A percentile compares a stretch with the other conserved stretches of the same genome.
phyloP scores from a whole-genome alignment of 306 rosid species.

The Urtica urens region DNA sequence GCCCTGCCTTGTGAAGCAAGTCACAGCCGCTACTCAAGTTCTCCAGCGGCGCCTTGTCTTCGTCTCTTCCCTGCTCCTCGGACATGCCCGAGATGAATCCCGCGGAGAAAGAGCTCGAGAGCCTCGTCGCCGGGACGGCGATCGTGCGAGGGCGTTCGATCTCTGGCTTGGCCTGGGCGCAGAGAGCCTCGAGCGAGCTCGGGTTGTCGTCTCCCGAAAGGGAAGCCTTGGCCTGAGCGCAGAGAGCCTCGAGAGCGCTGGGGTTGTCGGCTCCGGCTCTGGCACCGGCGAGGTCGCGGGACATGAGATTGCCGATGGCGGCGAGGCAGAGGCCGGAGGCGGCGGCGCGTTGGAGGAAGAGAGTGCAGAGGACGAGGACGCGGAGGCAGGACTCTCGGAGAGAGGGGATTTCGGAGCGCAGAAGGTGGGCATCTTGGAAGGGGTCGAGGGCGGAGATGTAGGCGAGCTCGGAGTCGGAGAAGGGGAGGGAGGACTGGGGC shows the following conservation, averaged over 20 bases:
- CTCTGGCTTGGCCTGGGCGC: constrained; percentile 12
- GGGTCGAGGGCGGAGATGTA: constrained; percentile 73
- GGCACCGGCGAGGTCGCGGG: constrained; percentile 42
- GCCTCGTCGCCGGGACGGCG: constrained; percentile 11
- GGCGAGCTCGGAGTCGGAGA: constrained; percentile 57
- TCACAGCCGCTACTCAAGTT: background rate
- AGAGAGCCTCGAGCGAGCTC: constrained; percentile 5
- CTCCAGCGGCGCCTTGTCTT: no score
- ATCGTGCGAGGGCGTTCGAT: constrained; percentile 18
- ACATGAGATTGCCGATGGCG: constrained; percentile 76
- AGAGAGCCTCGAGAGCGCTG: constrained; percentile 49
- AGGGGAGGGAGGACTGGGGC: constrained; percentile 83
- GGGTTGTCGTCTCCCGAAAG: no score
- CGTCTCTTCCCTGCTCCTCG: no score
- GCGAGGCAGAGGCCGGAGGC: constrained; percentile 60
- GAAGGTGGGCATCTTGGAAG: constrained; percentile 55
- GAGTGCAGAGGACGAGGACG: constrained; percentile 69
- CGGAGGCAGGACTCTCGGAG: constrained; percentile 63
- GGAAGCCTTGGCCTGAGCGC: constrained; percentile 39
- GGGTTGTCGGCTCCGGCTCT: constrained; percentile 35
- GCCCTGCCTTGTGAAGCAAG: constrained; percentile 4
- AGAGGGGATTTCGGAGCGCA: constrained; percentile 46
- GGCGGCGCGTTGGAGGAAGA: constrained; percentile 61
- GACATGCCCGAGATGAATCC: constrained; percentile 18
- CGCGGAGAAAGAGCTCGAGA: constrained; percentile 14